Base-by-base conservation (phyloP, 2,329 filamentous ascomycete genomes). In the Diaporthe humulicola region DNA sequence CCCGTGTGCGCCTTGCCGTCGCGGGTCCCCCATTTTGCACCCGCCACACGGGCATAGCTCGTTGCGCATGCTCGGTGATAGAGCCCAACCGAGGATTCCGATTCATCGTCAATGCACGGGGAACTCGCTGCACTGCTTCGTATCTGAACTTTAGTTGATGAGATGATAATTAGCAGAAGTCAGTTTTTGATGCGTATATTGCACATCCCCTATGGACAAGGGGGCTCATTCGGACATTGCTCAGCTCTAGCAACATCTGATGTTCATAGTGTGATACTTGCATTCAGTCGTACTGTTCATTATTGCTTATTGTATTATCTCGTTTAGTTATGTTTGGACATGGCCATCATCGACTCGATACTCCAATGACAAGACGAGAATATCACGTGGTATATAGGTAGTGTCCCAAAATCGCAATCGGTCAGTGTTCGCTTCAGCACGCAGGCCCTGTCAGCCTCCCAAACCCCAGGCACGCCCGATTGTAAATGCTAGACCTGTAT, bases 401-500 rank as follows among this genome's bases (percentile, higher is more conserved):
- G 36, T 36, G 28, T 42, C 25, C 38, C 36, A 12, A 42, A 40
- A 14, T 25, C 40, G 40, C 60, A 64, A 28, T 42, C 38, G 36
- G 30, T 42, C 42, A 19, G 28, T 54, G 28, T 25, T 40, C 42
- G 42, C 17, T 42, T 66, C 19, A 58, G 19, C 25, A 36, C n/a
- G 40, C 45, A 42, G 15, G 38, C 50, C 10, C 25, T 30, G 22
- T 45, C 19, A 38, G 60, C 50, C 48, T 48, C 52, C 28, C 52
- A 28, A 38, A 36, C 14, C 61, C 71, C 38, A n/a, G 14, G n/a
- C 57, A 61, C 52, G 17, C 71, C 50, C 25, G 30, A 48, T 14
- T 69, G 40, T 48, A 73, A 69, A 69, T 48, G 50, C 58, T 40
- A n/a, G 38, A 45, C 50, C 38, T 33, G 4, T 42, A 58, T 52